Evolutionary conservation across 495 filamentous ascomycete genomes (phyloP).

Genomic region (Cercophora samala): DNA sequence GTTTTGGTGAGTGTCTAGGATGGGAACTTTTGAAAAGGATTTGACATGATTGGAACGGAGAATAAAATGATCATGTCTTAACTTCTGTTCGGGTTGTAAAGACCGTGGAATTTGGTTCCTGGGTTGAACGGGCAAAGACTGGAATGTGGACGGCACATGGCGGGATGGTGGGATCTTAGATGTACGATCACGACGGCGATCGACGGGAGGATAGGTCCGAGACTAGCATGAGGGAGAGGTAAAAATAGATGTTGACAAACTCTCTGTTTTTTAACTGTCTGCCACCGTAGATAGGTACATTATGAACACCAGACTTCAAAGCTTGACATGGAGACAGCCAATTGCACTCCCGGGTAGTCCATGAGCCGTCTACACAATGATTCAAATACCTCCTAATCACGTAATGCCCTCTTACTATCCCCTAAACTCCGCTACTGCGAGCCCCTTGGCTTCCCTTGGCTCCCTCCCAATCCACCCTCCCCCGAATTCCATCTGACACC

Average conservation of each 20-base stretch:
- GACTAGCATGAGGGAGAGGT: not conserved
- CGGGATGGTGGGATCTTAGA: not conserved
- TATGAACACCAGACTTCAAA: too few species aligned
- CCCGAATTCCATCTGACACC: not conserved
- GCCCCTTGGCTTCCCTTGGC: not conserved
- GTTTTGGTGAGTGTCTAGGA: too few species aligned
- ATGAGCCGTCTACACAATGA: not conserved
- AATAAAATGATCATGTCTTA: not conserved
- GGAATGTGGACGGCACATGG: not conserved
- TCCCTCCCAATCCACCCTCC: not conserved
- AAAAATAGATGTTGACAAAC: not conserved
- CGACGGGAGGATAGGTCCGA: not conserved
- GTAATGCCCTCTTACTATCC: not conserved
- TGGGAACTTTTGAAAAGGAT: not conserved
- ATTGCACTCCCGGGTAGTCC: not conserved
- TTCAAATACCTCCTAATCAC: not conserved
- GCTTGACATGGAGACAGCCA: not conserved
- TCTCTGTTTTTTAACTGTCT: not conserved
- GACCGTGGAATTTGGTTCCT: not conserved
- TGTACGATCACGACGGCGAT: not conserved
- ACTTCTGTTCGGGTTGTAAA: not conserved
- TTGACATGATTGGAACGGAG: constrained; percentile 1
- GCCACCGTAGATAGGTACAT: too few species aligned
- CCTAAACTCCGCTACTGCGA: not conserved
- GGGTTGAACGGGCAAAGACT: not conserved